Conservation (phyloP, 164 flowering plant genomes). For the Kingdonia uniflora region DNA sequence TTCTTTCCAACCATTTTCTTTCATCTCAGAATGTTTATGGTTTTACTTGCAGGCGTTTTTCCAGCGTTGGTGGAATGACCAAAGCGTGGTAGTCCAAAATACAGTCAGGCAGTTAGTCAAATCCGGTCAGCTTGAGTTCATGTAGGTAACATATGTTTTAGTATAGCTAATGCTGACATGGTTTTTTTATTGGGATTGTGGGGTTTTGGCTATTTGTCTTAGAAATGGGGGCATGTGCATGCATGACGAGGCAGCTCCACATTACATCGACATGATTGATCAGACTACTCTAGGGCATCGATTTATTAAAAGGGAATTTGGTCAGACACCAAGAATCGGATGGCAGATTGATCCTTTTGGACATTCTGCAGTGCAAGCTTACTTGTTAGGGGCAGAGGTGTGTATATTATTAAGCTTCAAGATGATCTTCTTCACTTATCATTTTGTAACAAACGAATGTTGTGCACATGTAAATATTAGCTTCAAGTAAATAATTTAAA, state of each 20-base stretch:
- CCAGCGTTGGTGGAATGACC: constrained; percentile 92
- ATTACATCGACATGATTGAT: constrained; percentile 94
- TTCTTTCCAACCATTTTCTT: too few relatives aligned
- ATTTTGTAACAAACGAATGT: background rate
- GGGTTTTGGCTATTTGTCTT: background rate
- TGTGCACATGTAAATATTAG: background rate
- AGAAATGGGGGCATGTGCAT: constrained; percentile 92
- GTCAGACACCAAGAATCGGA: constrained; percentile 67
- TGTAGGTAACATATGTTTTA: constrained; percentile 27
- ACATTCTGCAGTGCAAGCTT: constrained; percentile 92
- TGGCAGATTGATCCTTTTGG: constrained; percentile 99
- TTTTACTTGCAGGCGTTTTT: constrained; percentile 91
- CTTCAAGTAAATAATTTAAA: too few relatives aligned
- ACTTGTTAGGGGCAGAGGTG: constrained; percentile 88
- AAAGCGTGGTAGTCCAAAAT: constrained; percentile 39
- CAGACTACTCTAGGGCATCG: constrained; percentile 85
- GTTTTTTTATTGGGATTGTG: background rate
- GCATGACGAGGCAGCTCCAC: constrained; percentile 87
- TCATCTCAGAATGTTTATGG: too few relatives aligned
- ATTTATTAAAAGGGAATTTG: constrained; percentile 51
- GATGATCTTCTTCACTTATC: too few relatives aligned
- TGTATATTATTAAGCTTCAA: too few relatives aligned
- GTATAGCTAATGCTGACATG: background rate
- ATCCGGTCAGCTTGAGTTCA: constrained; percentile 83
- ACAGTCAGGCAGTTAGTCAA: constrained; percentile 51